Conservation (phyloP, 345 rosid genomes). For the Reutealis trisperma region DNA sequence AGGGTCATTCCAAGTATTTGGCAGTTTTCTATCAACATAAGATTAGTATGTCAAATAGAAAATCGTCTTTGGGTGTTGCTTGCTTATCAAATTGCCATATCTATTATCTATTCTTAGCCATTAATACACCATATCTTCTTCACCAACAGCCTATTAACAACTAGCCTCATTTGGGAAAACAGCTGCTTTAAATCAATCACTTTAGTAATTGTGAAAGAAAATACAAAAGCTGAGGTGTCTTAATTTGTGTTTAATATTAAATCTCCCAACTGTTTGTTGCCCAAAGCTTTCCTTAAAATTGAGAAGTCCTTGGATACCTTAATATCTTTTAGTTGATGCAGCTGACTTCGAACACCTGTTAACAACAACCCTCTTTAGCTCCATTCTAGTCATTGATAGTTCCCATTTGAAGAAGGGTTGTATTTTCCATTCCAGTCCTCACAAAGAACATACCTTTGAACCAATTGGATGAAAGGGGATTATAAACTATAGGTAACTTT, state of each 20-base stretch:
- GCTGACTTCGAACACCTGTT: background rate
- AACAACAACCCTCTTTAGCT: background rate
- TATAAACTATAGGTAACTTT: background rate
- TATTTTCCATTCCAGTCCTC: background rate
- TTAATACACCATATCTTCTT: background rate
- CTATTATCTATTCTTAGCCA: background rate
- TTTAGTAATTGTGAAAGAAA: background rate
- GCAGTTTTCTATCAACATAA: background rate
- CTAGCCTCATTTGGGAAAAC: background rate
- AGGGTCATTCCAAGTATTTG: background rate
- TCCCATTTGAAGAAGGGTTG: background rate
- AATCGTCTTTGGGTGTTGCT: background rate
- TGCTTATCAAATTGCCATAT: background rate
- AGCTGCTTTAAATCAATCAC: background rate
- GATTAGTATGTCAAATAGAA: background rate
- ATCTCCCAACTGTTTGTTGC: background rate
- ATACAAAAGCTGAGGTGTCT: background rate
- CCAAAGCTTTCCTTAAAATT: background rate
- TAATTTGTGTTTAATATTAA: background rate
- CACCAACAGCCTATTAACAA: background rate
- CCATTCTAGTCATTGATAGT: background rate
- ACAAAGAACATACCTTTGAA: background rate
- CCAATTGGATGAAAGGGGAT: background rate
- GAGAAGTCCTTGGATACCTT: background rate
- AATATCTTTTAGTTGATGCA: background rate